A percentile compares a stretch with the other conserved stretches of the same genome.
These are phyloP conservation scores for Pelargonium fulgidum DNA, from an alignment of 441 rosid genomes.

Conservation along the genomic window DNA sequence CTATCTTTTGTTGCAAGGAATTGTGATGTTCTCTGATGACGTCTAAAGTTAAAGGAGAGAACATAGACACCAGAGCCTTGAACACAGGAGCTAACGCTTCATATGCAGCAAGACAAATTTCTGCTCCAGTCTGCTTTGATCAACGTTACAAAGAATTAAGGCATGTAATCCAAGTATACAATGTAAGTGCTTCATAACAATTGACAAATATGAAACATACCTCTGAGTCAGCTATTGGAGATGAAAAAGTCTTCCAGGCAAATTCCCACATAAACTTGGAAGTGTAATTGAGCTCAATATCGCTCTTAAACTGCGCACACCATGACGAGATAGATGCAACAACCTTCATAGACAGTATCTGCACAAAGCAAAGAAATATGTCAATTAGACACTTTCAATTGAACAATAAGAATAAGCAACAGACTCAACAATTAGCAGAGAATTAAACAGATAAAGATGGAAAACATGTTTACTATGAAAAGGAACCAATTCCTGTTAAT, in stretches of 20 bases:
- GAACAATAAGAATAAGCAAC: conserved; percentile 2
- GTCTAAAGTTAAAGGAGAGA: conserved; percentile 48
- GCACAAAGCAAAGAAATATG: conserved; percentile 14
- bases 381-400: conserved; percentile 7
- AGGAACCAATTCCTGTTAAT: neutral
- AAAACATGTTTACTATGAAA: conserved; percentile 4
- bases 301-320: conserved; percentile 42
- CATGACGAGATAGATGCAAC: conserved; percentile 52
- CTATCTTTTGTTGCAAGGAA: conserved; percentile 27
- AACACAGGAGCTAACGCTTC: conserved; percentile 64
- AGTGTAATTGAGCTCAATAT: conserved; percentile 39
- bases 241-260: conserved; percentile 43
- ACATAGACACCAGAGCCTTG: conserved; percentile 40
- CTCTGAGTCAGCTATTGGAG: conserved; percentile 58
- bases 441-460: conserved; percentile 1
- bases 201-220: conserved; percentile 29
- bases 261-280: conserved; percentile 62
- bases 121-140: conserved; percentile 59
- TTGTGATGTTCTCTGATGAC: conserved; percentile 38
- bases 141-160: conserved; percentile 28
- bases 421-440: neutral
- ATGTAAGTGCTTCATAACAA: conserved; percentile 14
- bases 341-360: conserved; percentile 59
- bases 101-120: conserved; percentile 68
- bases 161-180: neutral